A percentile compares a stretch with the other conserved stretches of the same genome.
These are phyloP conservation scores for Escovopsis sp. DNA, from an alignment of 2,329 filamentous ascomycete genomes.

Conservation along the genomic window DNA sequence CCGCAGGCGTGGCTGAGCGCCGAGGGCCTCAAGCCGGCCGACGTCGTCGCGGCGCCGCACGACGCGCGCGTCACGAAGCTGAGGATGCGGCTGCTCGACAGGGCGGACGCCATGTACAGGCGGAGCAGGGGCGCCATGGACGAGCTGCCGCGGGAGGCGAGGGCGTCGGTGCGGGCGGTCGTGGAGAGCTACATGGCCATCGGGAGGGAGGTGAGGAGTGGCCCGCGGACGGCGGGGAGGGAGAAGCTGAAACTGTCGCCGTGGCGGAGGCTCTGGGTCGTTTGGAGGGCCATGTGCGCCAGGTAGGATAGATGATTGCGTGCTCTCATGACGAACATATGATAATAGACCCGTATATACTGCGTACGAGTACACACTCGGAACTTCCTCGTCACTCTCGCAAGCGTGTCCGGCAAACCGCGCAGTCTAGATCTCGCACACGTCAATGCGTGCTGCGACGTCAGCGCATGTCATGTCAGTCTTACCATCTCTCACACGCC, in stretches of 20 bases:
- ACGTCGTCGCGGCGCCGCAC: slow-evolving; percentile 29
- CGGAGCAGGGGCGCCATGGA: slow-evolving; percentile 42
- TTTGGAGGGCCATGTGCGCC: slow-evolving; percentile 36
- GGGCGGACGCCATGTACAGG: slow-evolving; percentile 46
- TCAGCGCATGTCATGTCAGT: no score
- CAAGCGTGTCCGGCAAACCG: no score
- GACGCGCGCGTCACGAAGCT: slow-evolving; percentile 27
- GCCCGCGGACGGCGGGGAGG: slow-evolving; percentile 19
- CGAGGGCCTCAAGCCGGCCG: slow-evolving; percentile 35
- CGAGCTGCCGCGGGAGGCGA: slow-evolving; percentile 42
- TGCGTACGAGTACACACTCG: no score
- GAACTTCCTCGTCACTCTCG: no score
- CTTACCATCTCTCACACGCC: no score
- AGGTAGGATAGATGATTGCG: not conserved
- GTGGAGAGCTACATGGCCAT: slow-evolving; percentile 70
- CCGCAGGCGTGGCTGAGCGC: slow-evolving; percentile 49
- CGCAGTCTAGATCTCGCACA: no score
- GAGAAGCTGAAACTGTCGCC: slow-evolving; percentile 29
- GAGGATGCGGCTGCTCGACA: slow-evolving; percentile 38
- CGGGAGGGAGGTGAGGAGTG: slow-evolving; percentile 41
- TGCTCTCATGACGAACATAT: no score
- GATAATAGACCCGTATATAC: no score
- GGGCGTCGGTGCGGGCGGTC: slow-evolving; percentile 51
- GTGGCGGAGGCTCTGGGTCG: slow-evolving; percentile 36
- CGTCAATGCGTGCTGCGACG: no score